Evolutionary conservation across 257 asterid genomes (phyloP), one percentile per base, ranked within the genome.

Genomic region (Sherardia arvensis): DNA sequence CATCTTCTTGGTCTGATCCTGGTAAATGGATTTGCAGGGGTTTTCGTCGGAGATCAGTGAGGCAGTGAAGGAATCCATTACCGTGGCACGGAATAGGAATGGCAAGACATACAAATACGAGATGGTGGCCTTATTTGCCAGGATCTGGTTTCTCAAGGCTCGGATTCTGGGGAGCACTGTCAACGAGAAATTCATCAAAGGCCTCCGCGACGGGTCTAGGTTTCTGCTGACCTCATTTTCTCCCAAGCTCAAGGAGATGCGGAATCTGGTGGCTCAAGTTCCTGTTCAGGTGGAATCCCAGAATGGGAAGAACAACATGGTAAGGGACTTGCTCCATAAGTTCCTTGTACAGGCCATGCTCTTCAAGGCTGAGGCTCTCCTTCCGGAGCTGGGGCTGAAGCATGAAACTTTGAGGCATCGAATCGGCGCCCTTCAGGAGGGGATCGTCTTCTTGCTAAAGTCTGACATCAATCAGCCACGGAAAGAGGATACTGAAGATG

Each of bases 361-460:
- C 28, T 66, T 54, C 63, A 33, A 56, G 55, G 70, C 70, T 20
- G 33, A 66, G 33, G 29, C 15, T 3, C 23, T 53, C 40, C 7
- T 34, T 4, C 5, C 17, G 61, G 20, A 25, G 36, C 3, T 34
- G 5, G 3, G 2, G 36, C 8, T 54, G 8, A 25, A 66, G 10
- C 18, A 23, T 34, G 40, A 66, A 36, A 23, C 20, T 2, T 21
- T 32, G 32, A 54, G 27, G 27, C 7, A 34, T 3, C 8, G 10
- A 53, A 34, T 66, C 14, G 53, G 48, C 15, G 21, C 1, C 26
- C 59, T 53, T 8, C 29, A 51, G 28, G 26, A 53, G 30, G n/a
- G n/a, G n/a, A n/a, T n/a, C n/a, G n/a, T n/a, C n/a, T n/a, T n/a
- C n/a, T n/a, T n/a, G n/a, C n/a, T n/a, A n/a, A n/a, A n/a, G n/a